Evolutionary conservation across 306 rosid genomes (phyloP).

Genomic region (Prunus kanzakura): DNA sequence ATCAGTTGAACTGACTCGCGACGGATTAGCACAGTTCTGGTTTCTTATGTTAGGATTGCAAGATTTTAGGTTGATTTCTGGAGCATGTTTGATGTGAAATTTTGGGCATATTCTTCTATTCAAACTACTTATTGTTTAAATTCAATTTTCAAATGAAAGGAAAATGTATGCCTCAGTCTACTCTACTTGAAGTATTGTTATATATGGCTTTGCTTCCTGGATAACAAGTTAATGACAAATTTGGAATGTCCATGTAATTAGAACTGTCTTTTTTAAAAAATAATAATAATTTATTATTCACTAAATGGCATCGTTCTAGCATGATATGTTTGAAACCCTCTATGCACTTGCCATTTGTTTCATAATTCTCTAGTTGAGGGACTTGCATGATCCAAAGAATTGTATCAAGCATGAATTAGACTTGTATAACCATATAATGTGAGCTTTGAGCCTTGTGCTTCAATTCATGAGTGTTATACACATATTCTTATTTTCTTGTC

Average conservation of each 20-base stretch:
- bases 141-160: neutral
- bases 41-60: neutral
- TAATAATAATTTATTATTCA: too few species aligned
- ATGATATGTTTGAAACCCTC: too few species aligned
- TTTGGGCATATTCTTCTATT: neutral
- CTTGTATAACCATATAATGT: too few species aligned
- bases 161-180: neutral
- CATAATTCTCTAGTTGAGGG: too few species aligned
- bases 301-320: too few species aligned
- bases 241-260: neutral
- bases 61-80: neutral
- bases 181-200: neutral
- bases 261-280: neutral
- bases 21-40: neutral
- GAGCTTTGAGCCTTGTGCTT: too few species aligned
- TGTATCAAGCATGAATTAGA: too few species aligned
- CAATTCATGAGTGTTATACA: too few species aligned
- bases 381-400: too few species aligned
- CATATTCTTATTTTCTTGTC: too few species aligned
- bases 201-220: neutral
- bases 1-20: slow-evolving; percentile 18
- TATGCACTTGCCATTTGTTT: too few species aligned
- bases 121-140: neutral
- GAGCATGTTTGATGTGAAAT: neutral
- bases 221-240: neutral